Evolutionary conservation across 2,329 filamentous ascomycete species (phyloP), one percentile per base, ranked within the genome.

Genomic region (Diaporthe helianthi): DNA sequence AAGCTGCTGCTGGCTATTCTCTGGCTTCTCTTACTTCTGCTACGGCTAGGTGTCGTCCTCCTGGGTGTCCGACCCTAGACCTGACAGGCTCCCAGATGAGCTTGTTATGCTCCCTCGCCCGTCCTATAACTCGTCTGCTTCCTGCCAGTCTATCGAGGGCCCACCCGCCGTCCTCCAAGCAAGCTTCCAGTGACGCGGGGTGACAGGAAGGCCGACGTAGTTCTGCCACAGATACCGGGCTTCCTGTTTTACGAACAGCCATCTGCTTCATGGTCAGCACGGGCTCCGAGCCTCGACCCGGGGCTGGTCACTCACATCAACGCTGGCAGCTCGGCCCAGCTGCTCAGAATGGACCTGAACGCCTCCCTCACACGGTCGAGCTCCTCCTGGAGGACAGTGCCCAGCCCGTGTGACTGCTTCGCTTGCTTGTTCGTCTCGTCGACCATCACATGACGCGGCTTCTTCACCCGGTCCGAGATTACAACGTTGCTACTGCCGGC

Each of bases 291-390:
- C 33, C n/a, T 24, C 13, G 47, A 24, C 15, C 15, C 46, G 44
- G 7, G 8, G 49, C 13, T 24, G 29, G 51, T 49, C 41, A 89
- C 92, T 89, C 86, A 96, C 92, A 92, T 68, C 71, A 86, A 86
- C 54, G 80, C 83, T 0, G 94, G 94, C 58, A 94, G 83, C 26
- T 84, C 81, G 7, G 89, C 67, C 93, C 93, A 99, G 70, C 87
- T 87, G 73, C 79, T 84, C 10, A 96, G 29, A 2, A 98, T 89
- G 74, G 90, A 88, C 73, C 87, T 85, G 58, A 88, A 83, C 0
- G 89, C 90, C 69, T 84, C 83, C 75, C 84, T 87, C 15, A 97
- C 85, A 19, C 89, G 80, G 6, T 81, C 78, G 36, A 91, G 79
- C 79, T 98, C 95, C 0, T 85, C 79, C 73, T 83, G 82, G 71